Evolutionary conservation across 1,284 basidiomycete species (phyloP).

Genomic region (Coniophora puteana): DNA sequence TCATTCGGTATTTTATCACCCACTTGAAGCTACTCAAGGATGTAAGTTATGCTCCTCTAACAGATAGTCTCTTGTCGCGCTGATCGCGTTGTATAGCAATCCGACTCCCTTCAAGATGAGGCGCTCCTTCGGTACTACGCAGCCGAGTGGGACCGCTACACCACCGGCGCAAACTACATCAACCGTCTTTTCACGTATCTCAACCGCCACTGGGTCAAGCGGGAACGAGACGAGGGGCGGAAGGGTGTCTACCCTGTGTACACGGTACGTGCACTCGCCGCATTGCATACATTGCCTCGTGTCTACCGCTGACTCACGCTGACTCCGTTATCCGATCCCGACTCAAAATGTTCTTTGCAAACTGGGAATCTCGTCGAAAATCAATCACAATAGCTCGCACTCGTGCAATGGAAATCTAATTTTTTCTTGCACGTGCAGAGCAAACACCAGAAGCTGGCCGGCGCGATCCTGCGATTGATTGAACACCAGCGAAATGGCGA

Average conservation of each 20-base stretch:
- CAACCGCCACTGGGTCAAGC: slow-evolving; percentile 99
- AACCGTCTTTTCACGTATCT: slow-evolving; percentile 96
- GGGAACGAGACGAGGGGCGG: slow-evolving; percentile 96
- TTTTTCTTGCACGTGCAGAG: slow-evolving; percentile 89
- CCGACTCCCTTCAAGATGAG: slow-evolving; percentile 81
- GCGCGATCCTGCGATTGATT: slow-evolving; percentile 86
- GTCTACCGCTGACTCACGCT: slow-evolving; percentile 4
- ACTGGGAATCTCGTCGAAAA: slow-evolving; percentile 1
- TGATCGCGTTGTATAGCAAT: slow-evolving; percentile 48
- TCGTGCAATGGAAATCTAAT: slow-evolving; percentile 93
- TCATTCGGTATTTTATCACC: slow-evolving; percentile 79
- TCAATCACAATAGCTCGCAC: slow-evolving; percentile 72
- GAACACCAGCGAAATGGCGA: slow-evolving; percentile 95
- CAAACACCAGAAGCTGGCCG: slow-evolving; percentile 78
- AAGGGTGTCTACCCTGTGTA: slow-evolving; percentile 96
- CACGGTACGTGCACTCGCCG: slow-evolving; percentile 62
- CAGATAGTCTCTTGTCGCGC: neutral
- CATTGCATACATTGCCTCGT: slow-evolving; percentile 1
- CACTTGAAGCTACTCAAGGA: slow-evolving; percentile 73
- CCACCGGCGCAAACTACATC: slow-evolving; percentile 94
- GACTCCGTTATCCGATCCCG: slow-evolving; percentile 4
- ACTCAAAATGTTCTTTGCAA: no score
- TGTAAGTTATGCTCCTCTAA: slow-evolving; percentile 37
- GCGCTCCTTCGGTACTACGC: slow-evolving; percentile 91
- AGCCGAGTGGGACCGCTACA: slow-evolving; percentile 93